A percentile compares a stretch with the other conserved stretches of the same genome.
Conservation (phyloP, 106 monocot genomes). For the Hemerocallis citrina region DNA sequence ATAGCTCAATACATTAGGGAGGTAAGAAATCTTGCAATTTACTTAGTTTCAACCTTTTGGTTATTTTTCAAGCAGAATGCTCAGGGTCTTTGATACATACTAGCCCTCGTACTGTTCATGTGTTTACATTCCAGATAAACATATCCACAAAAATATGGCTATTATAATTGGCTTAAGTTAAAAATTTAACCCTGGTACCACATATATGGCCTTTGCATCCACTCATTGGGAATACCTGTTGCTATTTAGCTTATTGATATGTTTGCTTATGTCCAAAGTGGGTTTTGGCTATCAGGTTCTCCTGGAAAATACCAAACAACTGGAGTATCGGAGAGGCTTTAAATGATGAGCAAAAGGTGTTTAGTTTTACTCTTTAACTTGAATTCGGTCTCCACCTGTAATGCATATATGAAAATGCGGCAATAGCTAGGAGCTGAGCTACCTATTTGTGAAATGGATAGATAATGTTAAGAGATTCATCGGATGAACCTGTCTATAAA, state of each 20-base stretch:
- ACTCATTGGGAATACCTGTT: too few relatives aligned
- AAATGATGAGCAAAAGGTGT: constrained; percentile 3
- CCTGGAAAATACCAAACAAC: constrained; percentile 11
- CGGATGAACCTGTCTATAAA: too few relatives aligned
- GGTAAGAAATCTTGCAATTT: not conserved
- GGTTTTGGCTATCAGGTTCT: constrained; percentile 7
- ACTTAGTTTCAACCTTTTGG: not conserved
- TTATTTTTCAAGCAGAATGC: too few relatives aligned
- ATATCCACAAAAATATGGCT: not conserved
- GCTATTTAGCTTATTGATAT: not conserved
- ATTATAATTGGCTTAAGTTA: not conserved
- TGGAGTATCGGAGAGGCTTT: constrained; percentile 11
- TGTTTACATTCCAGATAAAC: not conserved
- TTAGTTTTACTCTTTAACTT: too few relatives aligned
- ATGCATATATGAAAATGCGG: too few relatives aligned
- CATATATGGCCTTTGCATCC: too few relatives aligned
- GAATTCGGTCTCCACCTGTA: too few relatives aligned
- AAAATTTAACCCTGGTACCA: too few relatives aligned
- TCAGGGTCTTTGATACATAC: too few relatives aligned
- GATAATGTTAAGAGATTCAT: too few relatives aligned
- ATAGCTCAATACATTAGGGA: constrained; percentile 48
- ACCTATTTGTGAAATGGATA: too few relatives aligned
- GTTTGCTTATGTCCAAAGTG: not conserved
- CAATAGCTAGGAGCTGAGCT: too few relatives aligned
- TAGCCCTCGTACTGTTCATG: not conserved